Percentiles rank a stretch among this genome's conserved stretches.
Conservation (phyloP, 257 asterid species). For the Primulina eburnea region DNA sequence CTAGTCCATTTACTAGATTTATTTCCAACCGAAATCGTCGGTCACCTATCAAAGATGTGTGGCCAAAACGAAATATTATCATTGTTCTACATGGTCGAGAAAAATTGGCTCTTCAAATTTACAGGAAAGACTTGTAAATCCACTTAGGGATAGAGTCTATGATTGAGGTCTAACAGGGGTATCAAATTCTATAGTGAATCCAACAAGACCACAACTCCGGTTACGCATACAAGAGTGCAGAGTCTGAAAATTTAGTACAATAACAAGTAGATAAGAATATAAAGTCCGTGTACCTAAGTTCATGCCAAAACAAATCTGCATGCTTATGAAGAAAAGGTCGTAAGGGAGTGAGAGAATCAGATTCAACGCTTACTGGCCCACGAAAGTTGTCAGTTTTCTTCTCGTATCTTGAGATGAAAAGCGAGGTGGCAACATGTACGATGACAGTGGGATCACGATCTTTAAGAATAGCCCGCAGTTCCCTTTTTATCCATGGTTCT, state of each 20-base stretch:
- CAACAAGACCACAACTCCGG: background rate
- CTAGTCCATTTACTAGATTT: no score
- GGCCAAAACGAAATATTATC: no score
- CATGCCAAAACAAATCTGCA: constrained; percentile 54
- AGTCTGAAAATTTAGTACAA: background rate
- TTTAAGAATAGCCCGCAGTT: constrained; percentile 54
- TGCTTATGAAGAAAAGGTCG: constrained; percentile 44
- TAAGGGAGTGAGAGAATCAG: constrained; percentile 48
- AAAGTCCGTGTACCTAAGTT: constrained; percentile 39
- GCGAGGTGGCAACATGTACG: constrained; percentile 52
- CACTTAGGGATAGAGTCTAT: background rate
- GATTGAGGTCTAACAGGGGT: background rate
- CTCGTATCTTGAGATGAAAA: constrained; percentile 34
- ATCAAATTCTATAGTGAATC: background rate
- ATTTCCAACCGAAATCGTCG: no score
- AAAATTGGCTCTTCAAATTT: background rate
- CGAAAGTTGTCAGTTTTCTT: constrained; percentile 22
- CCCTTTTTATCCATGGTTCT: constrained; percentile 56
- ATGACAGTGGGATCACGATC: constrained; percentile 64
- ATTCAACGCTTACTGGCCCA: constrained; percentile 16
- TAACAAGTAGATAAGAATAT: background rate
- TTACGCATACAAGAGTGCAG: background rate
- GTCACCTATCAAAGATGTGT: no score
- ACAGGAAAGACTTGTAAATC: no score
- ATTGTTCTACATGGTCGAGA: background rate